Evolutionary conservation across 1,284 basidiomycete species (phyloP).

Genomic region (Agroathelia rolfsii): DNA sequence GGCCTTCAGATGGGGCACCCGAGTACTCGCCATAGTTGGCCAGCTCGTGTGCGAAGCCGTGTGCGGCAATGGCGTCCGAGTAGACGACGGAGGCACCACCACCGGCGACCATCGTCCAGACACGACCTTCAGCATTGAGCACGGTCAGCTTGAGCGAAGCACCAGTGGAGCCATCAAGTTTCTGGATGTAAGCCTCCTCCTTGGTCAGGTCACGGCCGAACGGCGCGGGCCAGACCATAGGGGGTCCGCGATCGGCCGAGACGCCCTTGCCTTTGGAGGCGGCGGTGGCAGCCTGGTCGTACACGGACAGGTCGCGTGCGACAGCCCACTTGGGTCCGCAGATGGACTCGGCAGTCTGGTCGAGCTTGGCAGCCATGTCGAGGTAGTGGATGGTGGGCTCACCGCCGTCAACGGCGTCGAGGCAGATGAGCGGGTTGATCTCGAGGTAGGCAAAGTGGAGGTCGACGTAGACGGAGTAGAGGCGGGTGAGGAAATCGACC

Average conservation of each 20-base stretch:
- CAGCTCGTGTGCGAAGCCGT: slow-evolving; percentile 94
- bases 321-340: slow-evolving; percentile 99
- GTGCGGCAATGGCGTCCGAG: slow-evolving; percentile 93
- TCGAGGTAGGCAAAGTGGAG: slow-evolving; percentile 98
- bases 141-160: slow-evolving; percentile 98
- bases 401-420: slow-evolving; percentile 71
- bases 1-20: slow-evolving; percentile 95
- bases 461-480: slow-evolving; percentile 97
- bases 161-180: slow-evolving; percentile 93
- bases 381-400: slow-evolving; percentile 88
- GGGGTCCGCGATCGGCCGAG: slow-evolving; percentile 88
- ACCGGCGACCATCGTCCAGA: slow-evolving; percentile 99
- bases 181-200: slow-evolving; percentile 99
- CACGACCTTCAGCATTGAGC: slow-evolving; percentile 86
- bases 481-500: slow-evolving; percentile 88
- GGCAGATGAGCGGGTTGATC: slow-evolving; percentile 96
- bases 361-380: slow-evolving; percentile 99
- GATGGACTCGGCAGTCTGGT: slow-evolving; percentile 96
- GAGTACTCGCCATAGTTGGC: slow-evolving; percentile 99
- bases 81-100: slow-evolving; percentile 80
- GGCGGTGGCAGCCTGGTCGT: slow-evolving; percentile 40
- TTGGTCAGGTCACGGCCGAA: slow-evolving; percentile 98
- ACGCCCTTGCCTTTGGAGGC: slow-evolving; percentile 41
- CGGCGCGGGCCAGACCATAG: slow-evolving; percentile 97
- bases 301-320: slow-evolving; percentile 81